These are phyloP conservation scores for Hibiscus syriacus DNA, from an alignment of 345 rosid genomes.

Conservation along the genomic window DNA sequence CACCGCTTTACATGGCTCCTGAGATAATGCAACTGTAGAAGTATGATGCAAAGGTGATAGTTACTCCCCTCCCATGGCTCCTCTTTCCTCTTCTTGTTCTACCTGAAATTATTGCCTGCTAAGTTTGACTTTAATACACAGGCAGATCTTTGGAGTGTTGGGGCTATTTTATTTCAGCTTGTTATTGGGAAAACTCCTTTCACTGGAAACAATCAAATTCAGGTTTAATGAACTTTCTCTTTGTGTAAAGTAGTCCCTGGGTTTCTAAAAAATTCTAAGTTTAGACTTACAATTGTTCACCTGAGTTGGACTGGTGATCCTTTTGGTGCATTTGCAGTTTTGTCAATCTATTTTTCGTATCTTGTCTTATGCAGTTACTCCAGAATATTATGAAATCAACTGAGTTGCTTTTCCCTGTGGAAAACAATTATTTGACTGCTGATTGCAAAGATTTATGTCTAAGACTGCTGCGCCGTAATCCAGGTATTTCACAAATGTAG, in stretches of 20 bases:
- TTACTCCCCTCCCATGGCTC: slow-evolving; percentile 1
- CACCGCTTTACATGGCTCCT: slow-evolving; percentile 99
- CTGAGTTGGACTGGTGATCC: background rate
- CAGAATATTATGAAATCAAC: slow-evolving; percentile 81
- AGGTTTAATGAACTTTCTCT: slow-evolving; percentile 37
- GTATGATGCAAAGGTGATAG: slow-evolving; percentile 92
- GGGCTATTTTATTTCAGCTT: slow-evolving; percentile 90
- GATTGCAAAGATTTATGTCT: slow-evolving; percentile 84
- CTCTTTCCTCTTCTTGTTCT: background rate
- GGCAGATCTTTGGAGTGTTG: slow-evolving; percentile 99
- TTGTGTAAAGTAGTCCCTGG: background rate
- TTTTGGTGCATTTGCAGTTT: background rate
- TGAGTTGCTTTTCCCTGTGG: slow-evolving; percentile 69
- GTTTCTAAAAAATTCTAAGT: background rate
- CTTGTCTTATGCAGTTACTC: slow-evolving; percentile 58
- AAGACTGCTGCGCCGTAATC: slow-evolving; percentile 77
- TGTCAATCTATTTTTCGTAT: slow-evolving; percentile 10
- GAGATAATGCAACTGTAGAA: slow-evolving; percentile 98
- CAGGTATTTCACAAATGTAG: slow-evolving; percentile 46
- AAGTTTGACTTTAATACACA: slow-evolving; percentile 41
- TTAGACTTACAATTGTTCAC: slow-evolving; percentile 4
- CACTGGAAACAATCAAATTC: slow-evolving; percentile 76
- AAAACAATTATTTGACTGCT: slow-evolving; percentile 45
- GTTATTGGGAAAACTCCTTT: slow-evolving; percentile 89
- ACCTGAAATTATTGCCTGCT: slow-evolving; percentile 16